Percentiles rank a stretch among this genome's conserved stretches.
Conservation (phyloP, 108 stramenopile genomes). For the Nitzschia sp. region DNA sequence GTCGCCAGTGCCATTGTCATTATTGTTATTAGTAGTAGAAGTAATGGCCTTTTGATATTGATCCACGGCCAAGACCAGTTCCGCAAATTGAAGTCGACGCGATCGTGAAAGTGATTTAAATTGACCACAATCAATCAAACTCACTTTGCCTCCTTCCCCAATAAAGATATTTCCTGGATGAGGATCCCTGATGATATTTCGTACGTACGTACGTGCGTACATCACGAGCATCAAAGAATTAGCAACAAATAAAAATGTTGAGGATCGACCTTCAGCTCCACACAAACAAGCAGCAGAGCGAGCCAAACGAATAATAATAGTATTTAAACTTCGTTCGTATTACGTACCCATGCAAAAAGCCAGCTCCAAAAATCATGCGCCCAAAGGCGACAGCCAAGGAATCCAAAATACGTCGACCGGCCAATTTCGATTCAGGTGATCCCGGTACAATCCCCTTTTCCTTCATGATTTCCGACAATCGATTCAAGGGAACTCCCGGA, state of each 20-base stretch:
- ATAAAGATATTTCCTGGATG: slow-evolving; percentile 57
- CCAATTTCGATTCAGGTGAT: slow-evolving; percentile 51
- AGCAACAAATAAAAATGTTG: too few species aligned
- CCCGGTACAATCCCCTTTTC: slow-evolving; percentile 41
- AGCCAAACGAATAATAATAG: too few species aligned
- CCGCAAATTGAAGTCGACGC: slow-evolving; percentile 3
- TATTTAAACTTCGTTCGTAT: neutral
- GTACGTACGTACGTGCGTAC: too few species aligned
- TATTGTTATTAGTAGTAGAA: neutral
- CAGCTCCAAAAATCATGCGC: slow-evolving; percentile 58
- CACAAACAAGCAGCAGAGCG: too few species aligned
- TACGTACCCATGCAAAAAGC: slow-evolving; percentile 47
- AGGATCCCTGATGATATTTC: too few species aligned
- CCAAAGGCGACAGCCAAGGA: slow-evolving; percentile 50
- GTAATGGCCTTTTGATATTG: slow-evolving; percentile 5
- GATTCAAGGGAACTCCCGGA: slow-evolving; percentile 41
- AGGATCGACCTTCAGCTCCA: too few species aligned
- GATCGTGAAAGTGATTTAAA: slow-evolving; percentile 21
- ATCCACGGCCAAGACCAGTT: slow-evolving; percentile 15
- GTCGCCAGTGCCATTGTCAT: too few species aligned
- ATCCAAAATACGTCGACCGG: slow-evolving; percentile 37
- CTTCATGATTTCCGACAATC: slow-evolving; percentile 35
- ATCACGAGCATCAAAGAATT: too few species aligned
- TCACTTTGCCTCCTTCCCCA: slow-evolving; percentile 41
- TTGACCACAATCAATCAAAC: slow-evolving; percentile 60